Base-by-base conservation (phyloP, 108 stramenopile genomes). In the Nitzschia inconspicua region DNA sequence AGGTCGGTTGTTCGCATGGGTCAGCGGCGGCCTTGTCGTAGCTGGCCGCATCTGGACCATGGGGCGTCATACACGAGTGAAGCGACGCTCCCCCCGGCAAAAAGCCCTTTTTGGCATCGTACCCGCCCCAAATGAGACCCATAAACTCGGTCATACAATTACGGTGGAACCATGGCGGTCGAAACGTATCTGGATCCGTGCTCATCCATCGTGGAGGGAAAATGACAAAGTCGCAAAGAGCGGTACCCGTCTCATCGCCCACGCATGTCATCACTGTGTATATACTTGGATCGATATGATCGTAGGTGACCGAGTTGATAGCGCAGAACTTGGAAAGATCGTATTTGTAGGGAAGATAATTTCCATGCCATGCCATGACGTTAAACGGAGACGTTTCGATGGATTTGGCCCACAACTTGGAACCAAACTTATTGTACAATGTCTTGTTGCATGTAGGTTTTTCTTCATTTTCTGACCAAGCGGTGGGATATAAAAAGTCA, bases 361-460 rank as follows among this genome's bases (percentile, higher is more conserved):
- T 97, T 8, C 94, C 97, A 62, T 95, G 95, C 91, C 89, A 97
- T 0, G 96, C 96, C 23, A 96, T 94, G 6, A 97, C 97, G 61
- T 94, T 86, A 80, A 86, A 95, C 10, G 97, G 97, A 7, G 83
- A 85, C 30, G 88, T 85, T 20, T 65, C 31, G n/a, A 63, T 58
- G n/a, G 43, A 23, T 11, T 79, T 63, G 3, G 44, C 64, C 53
- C 88, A 95, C 22, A 96, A 52, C 14, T 76, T 34, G 7, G 79
- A 73, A 7, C 80, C 80, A 60, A 87, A 95, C 58, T 95, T 95
- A 57, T 61, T 40, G 36, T 31, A 64, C 29, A 58, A 46, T 34
- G 11, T 13, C 35, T 52, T 22, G 13, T 39, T 48, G 69, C 29
- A 18, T 13, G 25, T 37, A 10, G 30, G 16, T 43, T 35, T 28